Evolutionary conservation across 805 yeast species (phyloP), one percentile per base, ranked within the genome.

Genomic region (Lachancea thermotolerans): DNA sequence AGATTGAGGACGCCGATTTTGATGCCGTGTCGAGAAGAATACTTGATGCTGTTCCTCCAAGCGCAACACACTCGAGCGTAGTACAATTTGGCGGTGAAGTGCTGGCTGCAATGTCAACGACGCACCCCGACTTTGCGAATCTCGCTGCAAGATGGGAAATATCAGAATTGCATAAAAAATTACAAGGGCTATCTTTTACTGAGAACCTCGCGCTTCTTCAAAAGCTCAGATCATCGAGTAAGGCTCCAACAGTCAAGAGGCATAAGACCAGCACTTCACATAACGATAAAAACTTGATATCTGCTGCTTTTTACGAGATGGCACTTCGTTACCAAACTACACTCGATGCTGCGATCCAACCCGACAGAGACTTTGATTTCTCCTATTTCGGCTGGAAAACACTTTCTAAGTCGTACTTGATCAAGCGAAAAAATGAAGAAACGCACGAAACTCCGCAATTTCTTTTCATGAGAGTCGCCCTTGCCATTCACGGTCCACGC

Each of bases 61-160:
- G 86, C 59, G 97, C 90, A 42, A 85, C 87, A 59, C 89, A 96
- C 46, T 75, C 79, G 47, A 96, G 89, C 65, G 70, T 83, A 45
- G 85, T 79, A 52, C 77, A 79, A 55, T 68, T 81, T 38, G 88
- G 96, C 36, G 96, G 97, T 36, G 98, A 91, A 68, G 87, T 96
- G 30, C 91, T 95, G 42, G 96, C 97, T 35, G 84, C 82, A 57
- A 84, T 91, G 95, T 87, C 96, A 46, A 90, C 96, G 12, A 78
- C 85, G 50, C 98, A 91, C 66, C 97, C 97, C n/a, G 97, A 91
- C 68, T 90, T 91, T 58, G 95, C 96, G 29, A 79, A 80, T 35
- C 74, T 89, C 55, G 96, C 96, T 44, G 97, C 97, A 18, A 80
- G 98, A 67, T 81, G 91, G 47, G 96, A 96, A 25, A 82, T 91